phyloP scores from a whole-genome alignment of 306 rosid genomes.

The Lathyrus sativus region DNA sequence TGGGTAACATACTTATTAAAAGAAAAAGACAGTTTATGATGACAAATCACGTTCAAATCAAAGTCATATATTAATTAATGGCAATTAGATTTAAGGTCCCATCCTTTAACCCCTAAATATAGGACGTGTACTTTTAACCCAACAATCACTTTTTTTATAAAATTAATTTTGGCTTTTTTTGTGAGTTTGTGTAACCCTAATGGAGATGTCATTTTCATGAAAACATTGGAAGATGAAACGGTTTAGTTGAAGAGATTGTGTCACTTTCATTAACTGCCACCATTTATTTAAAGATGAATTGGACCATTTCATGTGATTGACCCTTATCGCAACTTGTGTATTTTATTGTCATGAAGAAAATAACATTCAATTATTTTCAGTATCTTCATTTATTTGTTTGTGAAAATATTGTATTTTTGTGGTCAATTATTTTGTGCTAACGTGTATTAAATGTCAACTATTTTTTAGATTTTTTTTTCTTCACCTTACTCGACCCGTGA shows the following conservation, averaged over 20 bases:
- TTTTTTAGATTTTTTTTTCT: conserved; percentile 37
- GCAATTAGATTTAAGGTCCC: conserved; percentile 42
- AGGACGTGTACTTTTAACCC: conserved; percentile 41
- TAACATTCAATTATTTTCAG: conserved; percentile 26
- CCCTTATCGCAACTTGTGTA: conserved; percentile 37
- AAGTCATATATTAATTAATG: conserved; percentile 18
- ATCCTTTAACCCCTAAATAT: conserved; percentile 35
- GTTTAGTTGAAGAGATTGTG: conserved; percentile 27
- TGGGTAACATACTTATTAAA: conserved; percentile 38
- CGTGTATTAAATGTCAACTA: conserved; percentile 38
- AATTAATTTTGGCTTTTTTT: conserved; percentile 28
- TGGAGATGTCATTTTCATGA: conserved; percentile 37
- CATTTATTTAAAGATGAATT: conserved; percentile 42
- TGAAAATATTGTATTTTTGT: neutral
- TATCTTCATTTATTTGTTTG: neutral
- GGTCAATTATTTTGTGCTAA: conserved; percentile 41
- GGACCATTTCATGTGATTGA: conserved; percentile 48
- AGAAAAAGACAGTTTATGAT: conserved; percentile 37
- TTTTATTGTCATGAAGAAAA: conserved; percentile 7
- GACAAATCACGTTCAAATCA: conserved; percentile 36
- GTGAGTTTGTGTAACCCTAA: conserved; percentile 1
- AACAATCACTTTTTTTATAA: conserved; percentile 36
- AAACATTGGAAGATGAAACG: conserved; percentile 33
- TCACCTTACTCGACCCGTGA: conserved; percentile 40
- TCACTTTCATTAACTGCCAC: conserved; percentile 50